phyloP scores from a whole-genome alignment of 208 protist species.

The Herpetomonas tarakana region DNA sequence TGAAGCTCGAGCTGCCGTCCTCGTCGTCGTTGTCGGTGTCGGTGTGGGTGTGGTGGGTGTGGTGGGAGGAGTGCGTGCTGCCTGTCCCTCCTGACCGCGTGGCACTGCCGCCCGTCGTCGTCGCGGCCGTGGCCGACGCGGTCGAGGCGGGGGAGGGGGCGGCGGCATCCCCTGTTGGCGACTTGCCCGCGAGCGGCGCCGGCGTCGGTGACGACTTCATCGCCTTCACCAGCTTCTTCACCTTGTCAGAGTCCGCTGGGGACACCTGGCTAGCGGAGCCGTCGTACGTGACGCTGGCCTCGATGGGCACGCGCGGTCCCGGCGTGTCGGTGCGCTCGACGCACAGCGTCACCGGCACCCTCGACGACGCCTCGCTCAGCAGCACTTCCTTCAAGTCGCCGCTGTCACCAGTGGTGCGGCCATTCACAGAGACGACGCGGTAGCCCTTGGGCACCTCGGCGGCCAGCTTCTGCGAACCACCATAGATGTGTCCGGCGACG shows the following conservation, averaged over 20 bases:
- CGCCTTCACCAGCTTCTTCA: constrained; percentile 31
- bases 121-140: background rate
- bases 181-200: background rate
- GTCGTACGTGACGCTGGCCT: constrained; percentile 55
- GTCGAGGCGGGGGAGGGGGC: background rate
- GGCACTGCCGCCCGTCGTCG: background rate
- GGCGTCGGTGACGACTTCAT: constrained; percentile 14
- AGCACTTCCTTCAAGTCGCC: constrained; percentile 53
- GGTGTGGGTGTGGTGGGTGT: background rate
- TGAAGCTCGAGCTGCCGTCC: background rate
- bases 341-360: constrained; percentile 23
- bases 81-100: constrained; percentile 5
- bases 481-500: constrained; percentile 35
- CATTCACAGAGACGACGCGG: constrained; percentile 53
- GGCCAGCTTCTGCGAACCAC: constrained; percentile 25
- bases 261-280: constrained; percentile 34
- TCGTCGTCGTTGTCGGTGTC: constrained; percentile 4
- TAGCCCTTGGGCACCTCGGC: constrained; percentile 11
- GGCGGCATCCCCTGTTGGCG: background rate
- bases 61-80: constrained; percentile 9
- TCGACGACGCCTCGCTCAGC: constrained; percentile 11
- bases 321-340: constrained; percentile 41
- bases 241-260: constrained; percentile 16
- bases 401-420: constrained; percentile 36
- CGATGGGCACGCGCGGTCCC: constrained; percentile 33